These are phyloP conservation scores for Avena eriantha DNA, from an alignment of 176 grass and related monocot species.

Conservation along the genomic window DNA sequence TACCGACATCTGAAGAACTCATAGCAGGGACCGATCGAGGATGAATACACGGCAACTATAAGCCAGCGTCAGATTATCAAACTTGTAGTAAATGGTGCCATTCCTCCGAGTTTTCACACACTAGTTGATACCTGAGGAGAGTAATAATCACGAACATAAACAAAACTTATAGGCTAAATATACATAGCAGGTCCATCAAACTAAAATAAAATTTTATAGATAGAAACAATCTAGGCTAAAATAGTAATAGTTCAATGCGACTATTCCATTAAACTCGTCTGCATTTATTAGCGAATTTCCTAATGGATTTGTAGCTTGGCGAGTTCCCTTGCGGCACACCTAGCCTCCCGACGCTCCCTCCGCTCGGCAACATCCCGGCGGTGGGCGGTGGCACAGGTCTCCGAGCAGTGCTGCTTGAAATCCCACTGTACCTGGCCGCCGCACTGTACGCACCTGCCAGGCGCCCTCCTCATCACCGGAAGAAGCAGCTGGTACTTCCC, in stretches of 20 bases:
- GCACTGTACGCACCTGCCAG: not conserved
- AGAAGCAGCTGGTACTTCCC: slow-evolving; percentile 9
- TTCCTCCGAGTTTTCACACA: not conserved
- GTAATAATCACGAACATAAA: not conserved
- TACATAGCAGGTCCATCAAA: not conserved
- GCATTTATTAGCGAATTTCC: not conserved
- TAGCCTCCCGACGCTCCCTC: not conserved
- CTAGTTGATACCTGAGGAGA: not conserved
- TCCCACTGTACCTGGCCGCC: not conserved
- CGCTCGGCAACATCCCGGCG: not conserved
- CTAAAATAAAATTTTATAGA: too few relatives aligned
- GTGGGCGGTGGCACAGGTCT: not conserved
- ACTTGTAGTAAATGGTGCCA: not conserved
- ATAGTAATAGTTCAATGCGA: too few relatives aligned
- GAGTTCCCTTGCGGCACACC: not conserved
- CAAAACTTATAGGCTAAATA: not conserved
- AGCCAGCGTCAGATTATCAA: not conserved
- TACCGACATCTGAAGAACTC: too few relatives aligned
- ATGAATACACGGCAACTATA: not conserved
- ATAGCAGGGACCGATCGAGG: too few relatives aligned
- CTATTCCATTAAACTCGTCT: too few relatives aligned
- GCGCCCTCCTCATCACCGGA: slow-evolving; percentile 10
- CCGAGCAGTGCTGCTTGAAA: slow-evolving; percentile 1
- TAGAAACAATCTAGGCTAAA: too few relatives aligned
- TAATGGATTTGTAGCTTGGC: not conserved